phyloP scores from a whole-genome alignment of 2,329 filamentous ascomycete species.

The Thelonectria discophora region DNA sequence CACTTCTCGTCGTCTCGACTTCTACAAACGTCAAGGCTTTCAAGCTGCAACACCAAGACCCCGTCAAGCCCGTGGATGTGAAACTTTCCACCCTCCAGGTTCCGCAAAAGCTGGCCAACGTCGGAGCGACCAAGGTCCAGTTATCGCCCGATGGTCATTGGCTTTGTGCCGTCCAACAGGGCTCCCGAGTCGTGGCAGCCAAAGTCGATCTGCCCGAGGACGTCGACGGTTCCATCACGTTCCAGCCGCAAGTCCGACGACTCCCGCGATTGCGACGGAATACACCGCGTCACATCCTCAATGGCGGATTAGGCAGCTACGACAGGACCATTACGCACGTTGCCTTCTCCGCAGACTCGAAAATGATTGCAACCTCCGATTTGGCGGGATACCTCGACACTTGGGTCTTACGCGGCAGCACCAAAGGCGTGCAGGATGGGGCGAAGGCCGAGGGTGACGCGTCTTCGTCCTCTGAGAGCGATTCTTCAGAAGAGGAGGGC shows the following conservation, averaged over 20 bases:
- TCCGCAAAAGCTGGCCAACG: constrained; percentile 62
- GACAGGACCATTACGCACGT: constrained; percentile 77
- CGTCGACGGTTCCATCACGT: constrained; percentile 32
- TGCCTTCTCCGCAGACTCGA: constrained; percentile 82
- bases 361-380: constrained; percentile 80
- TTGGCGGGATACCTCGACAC: constrained; percentile 87
- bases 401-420: constrained; percentile 72
- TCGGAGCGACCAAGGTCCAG: constrained; percentile 74
- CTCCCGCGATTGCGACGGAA: constrained; percentile 63
- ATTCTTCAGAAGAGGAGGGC: constrained; percentile 53
- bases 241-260: constrained; percentile 53
- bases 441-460: constrained; percentile 47
- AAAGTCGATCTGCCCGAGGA: constrained; percentile 36
- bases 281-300: constrained; percentile 62
- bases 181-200: constrained; percentile 64
- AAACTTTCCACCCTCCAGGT: constrained; percentile 76
- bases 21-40: constrained; percentile 80
- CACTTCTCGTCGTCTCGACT: constrained; percentile 80
- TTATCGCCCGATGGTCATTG: constrained; percentile 77
- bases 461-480: constrained; percentile 50
- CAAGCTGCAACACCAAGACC: constrained; percentile 64
- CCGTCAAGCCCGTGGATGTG: constrained; percentile 65
- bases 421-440: constrained; percentile 42
- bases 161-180: constrained; percentile 71
- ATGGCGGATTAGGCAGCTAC: constrained; percentile 78